Conservation (phyloP, 1,139 yeast genomes). For the Tardiomyces depauwii region DNA sequence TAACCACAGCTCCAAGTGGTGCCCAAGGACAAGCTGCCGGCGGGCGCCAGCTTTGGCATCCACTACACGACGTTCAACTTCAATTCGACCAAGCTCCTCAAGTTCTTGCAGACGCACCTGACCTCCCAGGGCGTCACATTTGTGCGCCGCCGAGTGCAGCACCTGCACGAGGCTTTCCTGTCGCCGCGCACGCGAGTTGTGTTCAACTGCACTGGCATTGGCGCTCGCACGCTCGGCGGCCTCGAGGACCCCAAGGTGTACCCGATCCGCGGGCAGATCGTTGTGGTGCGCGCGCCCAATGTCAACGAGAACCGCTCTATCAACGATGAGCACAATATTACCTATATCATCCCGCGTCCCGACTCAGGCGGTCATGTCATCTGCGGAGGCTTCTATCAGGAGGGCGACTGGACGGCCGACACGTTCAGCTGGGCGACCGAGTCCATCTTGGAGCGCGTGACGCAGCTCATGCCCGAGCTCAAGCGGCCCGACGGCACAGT, state of each 20-base stretch:
- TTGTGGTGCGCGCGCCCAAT: constrained; percentile 40
- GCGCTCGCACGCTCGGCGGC: constrained; percentile 46
- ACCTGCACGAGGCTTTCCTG: constrained; percentile 43
- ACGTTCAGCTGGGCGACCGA: constrained; percentile 43
- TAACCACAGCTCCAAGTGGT: background rate
- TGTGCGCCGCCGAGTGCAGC: constrained; percentile 33
- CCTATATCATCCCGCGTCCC: constrained; percentile 63
- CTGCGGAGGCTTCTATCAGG: constrained; percentile 58
- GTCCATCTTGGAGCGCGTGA: constrained; percentile 48
- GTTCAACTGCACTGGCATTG: constrained; percentile 63
- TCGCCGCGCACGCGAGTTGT: constrained; percentile 32
- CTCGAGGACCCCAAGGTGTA: constrained; percentile 43
- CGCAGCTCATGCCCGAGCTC: constrained; percentile 42
- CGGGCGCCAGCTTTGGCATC: constrained; percentile 42
- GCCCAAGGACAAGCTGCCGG: constrained; percentile 29
- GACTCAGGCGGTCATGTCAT: constrained; percentile 48
- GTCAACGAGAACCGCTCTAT: constrained; percentile 17
- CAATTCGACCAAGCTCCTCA: constrained; percentile 50
- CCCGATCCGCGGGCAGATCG: constrained; percentile 64
- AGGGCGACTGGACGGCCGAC: constrained; percentile 45
- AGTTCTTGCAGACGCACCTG: constrained; percentile 35
- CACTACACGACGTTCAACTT: constrained; percentile 51
- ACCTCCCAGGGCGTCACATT: constrained; percentile 39
- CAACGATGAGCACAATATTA: constrained; percentile 21
- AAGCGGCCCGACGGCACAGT: constrained; percentile 30